These are phyloP conservation scores for Elongisporangium senticosum DNA, from an alignment of 352 stramenopile species.

Conservation along the genomic window DNA sequence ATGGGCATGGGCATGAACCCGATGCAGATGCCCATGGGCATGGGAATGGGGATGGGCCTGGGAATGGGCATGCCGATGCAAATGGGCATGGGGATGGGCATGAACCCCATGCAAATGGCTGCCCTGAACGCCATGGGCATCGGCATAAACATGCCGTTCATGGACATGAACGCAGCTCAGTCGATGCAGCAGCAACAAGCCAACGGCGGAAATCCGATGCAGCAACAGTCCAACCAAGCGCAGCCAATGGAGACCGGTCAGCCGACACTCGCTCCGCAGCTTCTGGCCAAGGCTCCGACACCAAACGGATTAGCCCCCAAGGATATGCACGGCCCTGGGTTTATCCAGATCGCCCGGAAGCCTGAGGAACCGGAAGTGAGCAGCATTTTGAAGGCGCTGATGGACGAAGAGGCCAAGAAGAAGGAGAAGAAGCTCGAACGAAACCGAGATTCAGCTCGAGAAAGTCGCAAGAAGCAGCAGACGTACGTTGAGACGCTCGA, in stretches of 20 bases:
- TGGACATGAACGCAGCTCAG: conserved; percentile 33
- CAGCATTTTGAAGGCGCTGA: conserved; percentile 83
- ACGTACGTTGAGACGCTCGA: conserved; percentile 85
- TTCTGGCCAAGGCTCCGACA: neutral
- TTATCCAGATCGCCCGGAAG: conserved; percentile 79
- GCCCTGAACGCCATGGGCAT: conserved; percentile 28
- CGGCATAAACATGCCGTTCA: conserved; percentile 15
- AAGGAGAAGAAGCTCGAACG: conserved; percentile 87
- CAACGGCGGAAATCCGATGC: conserved; percentile 5
- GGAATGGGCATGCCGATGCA: conserved; percentile 15
- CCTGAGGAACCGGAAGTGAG: conserved; percentile 76
- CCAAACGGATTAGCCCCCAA: conserved; percentile 19
- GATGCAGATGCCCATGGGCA: conserved; percentile 21
- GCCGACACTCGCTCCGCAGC: neutral
- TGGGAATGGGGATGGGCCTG: conserved; percentile 22
- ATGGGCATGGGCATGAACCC: neutral
- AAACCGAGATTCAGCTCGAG: conserved; percentile 81
- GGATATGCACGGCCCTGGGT: conserved; percentile 28
- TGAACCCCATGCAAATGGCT: conserved; percentile 41
- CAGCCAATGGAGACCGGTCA: neutral
- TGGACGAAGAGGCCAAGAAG: conserved; percentile 86
- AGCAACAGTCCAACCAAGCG: neutral
- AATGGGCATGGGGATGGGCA: conserved; percentile 9
- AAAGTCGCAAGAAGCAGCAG: conserved; percentile 83
- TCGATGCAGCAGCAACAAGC: conserved; percentile 21